phyloP scores from a whole-genome alignment of 2,329 filamentous ascomycete genomes.

The Colletotrichum karsti region DNA sequence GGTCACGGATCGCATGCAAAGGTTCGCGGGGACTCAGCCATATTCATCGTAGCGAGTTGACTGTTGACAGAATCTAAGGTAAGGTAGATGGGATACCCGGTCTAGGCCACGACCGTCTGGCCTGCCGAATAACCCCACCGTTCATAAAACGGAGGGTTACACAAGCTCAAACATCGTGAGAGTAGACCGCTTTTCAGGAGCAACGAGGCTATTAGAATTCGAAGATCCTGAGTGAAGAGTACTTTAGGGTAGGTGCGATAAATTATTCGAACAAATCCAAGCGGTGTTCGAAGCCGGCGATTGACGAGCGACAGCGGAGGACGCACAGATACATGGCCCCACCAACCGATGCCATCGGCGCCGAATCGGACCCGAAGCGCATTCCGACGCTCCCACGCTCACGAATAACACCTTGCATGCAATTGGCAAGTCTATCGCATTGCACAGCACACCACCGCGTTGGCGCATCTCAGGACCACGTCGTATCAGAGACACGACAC shows the following conservation, averaged over 20 bases:
- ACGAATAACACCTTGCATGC: too few relatives aligned
- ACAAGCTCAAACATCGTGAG: background rate
- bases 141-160: background rate
- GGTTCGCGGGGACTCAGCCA: too few relatives aligned
- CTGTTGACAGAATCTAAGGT: background rate
- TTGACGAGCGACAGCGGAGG: constrained; percentile 9
- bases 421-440: background rate
- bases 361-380: constrained; percentile 21
- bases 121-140: background rate
- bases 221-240: too few relatives aligned
- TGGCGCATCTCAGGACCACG: background rate
- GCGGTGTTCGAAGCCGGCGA: background rate
- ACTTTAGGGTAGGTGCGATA: background rate
- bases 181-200: too few relatives aligned
- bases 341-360: background rate
- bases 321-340: background rate
- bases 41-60: too few relatives aligned
- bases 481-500: background rate
- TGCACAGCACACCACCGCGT: background rate
- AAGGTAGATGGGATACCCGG: background rate
- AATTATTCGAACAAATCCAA: background rate
- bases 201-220: too few relatives aligned
- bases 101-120: background rate
- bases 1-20: too few relatives aligned
- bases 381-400: background rate